Evolutionary conservation across 495 filamentous ascomycete species (phyloP), one percentile per base, ranked within the genome.

Genomic region (Rhizodiscina lignyota): DNA sequence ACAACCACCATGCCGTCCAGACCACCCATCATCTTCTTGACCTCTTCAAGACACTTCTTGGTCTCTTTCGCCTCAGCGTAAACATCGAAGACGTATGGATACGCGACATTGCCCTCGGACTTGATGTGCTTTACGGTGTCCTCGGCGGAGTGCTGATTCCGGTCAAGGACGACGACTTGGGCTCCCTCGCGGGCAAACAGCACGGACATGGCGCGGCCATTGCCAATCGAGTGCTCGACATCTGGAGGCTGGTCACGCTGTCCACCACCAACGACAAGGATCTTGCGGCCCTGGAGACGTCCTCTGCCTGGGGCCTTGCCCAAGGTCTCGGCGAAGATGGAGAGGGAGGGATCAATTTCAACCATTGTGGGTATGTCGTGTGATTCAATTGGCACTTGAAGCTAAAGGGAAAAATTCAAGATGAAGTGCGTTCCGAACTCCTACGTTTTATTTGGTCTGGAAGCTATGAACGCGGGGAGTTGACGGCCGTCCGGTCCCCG

Each of bases 281-380:
- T 24, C 4, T 21, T 15, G 12, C 21, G 21, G 12, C 34, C 34
- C 11, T 21, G 15, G 17, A 35, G 34, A n/a, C 34, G 34, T 4
- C 12, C 21, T 17, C 21, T 15, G 21, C 18, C 18, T 3, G 18
- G 18, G 4, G 34, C 34, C 20, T 35, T 35, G 16, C 34, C 34
- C 15, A 12, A 6, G 8, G 34, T 12, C 21, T 35, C 34, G 8
- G 21, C 12, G 17, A 20, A 21, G 34, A 35, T 17, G 24, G 24
- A 27, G 13, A 13, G 13, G 35, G 79, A 71, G 33, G 69, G 63
- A 54, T 82, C 75, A 5, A 82, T 57, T 3, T 69, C 77, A 3
- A 73, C 77, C 68, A 62, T 2, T 27, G 24, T 13, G 8, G 34
- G 19, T 18, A 45, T 37, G 21, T 21, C 26, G 18, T 30, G 35